These are phyloP conservation scores for Brasenia schreberi DNA, from an alignment of 164 flowering plant genomes.

Conservation along the genomic window DNA sequence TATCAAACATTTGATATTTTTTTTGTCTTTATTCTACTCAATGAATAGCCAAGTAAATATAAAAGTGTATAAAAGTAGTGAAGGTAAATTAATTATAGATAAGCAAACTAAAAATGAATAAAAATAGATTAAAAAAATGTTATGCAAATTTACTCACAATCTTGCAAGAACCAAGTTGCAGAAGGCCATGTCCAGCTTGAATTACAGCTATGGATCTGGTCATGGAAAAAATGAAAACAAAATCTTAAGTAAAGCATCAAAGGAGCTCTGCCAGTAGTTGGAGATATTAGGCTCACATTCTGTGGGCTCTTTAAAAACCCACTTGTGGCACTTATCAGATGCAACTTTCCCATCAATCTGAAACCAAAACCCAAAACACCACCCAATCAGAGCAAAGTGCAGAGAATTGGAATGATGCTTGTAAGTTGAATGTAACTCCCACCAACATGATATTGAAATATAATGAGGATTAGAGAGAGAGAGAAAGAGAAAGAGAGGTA, in stretches of 20 bases:
- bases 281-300: constrained; percentile 92
- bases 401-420: no score
- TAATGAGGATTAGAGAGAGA: no score
- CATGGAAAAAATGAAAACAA: constrained; percentile 20
- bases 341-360: constrained; percentile 99
- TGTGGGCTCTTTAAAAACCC: constrained; percentile 97
- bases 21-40: no score
- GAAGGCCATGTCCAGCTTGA: constrained; percentile 99
- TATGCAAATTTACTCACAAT: constrained; percentile 80
- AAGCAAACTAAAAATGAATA: no score
- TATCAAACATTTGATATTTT: no score
- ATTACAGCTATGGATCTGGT: constrained; percentile 95
- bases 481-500: no score
- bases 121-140: not conserved
- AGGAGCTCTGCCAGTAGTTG: constrained; percentile 99
- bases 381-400: no score
- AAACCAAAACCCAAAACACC: no score
- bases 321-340: constrained; percentile 98
- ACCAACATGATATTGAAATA: no score
- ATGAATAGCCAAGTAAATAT: not conserved
- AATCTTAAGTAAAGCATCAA: constrained; percentile 65
- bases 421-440: no score
- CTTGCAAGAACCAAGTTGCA: constrained; percentile 96
- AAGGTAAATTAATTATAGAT: no score
- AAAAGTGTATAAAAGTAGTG: no score